Evolutionary conservation across 1,139 yeast species (phyloP).

Genomic region (Dujonia santamariae): DNA sequence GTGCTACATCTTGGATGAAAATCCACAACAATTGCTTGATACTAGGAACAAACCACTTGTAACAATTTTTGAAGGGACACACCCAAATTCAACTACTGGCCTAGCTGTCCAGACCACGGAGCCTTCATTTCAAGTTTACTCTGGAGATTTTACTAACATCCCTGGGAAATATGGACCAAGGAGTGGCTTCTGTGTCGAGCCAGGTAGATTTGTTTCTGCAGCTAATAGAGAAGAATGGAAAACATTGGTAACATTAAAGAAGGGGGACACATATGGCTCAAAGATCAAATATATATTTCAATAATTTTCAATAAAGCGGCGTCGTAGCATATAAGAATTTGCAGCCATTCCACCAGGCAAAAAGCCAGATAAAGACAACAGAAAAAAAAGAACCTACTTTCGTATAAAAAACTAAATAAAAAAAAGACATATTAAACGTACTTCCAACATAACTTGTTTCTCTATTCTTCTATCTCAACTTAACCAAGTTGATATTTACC

Average conservation of each 20-base stretch:
- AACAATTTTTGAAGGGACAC: slow-evolving; percentile 43
- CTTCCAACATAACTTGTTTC: background rate
- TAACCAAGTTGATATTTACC: no score
- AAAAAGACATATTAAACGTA: background rate
- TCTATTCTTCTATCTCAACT: no score
- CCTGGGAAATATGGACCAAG: slow-evolving; percentile 36
- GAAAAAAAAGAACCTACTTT: background rate
- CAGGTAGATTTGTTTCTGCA: slow-evolving; percentile 60
- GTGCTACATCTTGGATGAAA: slow-evolving; percentile 44
- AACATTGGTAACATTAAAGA: slow-evolving; percentile 48
- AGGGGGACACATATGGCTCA: slow-evolving; percentile 56
- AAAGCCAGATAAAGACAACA: background rate
- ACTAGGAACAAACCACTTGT: slow-evolving; percentile 39
- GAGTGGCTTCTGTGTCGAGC: slow-evolving; percentile 64
- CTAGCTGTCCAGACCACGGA: slow-evolving; percentile 55
- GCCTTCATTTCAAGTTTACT: slow-evolving; percentile 67
- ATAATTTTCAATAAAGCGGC: no score
- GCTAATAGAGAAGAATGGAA: slow-evolving; percentile 48
- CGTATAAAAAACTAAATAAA: background rate
- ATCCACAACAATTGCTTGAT: slow-evolving; percentile 28
- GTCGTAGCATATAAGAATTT: no score
- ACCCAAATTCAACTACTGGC: slow-evolving; percentile 39
- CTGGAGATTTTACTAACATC: slow-evolving; percentile 52
- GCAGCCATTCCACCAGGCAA: no score
- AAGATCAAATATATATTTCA: slow-evolving; percentile 34